A percentile compares a stretch with the other conserved stretches of the same genome.
phyloP scores from a whole-genome alignment of 345 rosid species.

The Kandelia obovata region DNA sequence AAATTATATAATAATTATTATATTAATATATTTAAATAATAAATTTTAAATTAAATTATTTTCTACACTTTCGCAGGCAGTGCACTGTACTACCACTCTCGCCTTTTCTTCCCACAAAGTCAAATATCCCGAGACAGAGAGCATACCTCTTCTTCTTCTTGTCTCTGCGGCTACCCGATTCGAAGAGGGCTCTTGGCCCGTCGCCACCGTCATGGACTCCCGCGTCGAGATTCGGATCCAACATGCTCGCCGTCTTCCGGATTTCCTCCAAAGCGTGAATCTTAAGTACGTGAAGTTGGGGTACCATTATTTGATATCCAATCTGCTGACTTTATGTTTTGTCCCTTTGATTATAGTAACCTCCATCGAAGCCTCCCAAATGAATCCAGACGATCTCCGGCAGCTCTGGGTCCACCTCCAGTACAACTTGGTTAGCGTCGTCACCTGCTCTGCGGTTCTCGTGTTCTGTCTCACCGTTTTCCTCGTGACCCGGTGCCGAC shows the following conservation, averaged over 20 bases:
- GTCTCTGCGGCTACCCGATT: background rate
- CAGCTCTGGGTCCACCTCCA: constrained; percentile 23
- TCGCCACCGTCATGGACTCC: constrained; percentile 17
- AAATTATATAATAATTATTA: too few species aligned
- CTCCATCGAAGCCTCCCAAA: constrained; percentile 19
- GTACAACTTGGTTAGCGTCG: constrained; percentile 19
- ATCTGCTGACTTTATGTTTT: constrained; percentile 14
- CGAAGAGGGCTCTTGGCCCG: too few species aligned
- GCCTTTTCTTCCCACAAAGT: too few species aligned
- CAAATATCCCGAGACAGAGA: too few species aligned
- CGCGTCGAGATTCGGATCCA: constrained; percentile 28
- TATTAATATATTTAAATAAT: too few species aligned
- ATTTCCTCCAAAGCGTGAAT: constrained; percentile 26
- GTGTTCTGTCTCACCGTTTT: constrained; percentile 21
- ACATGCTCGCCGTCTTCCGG: constrained; percentile 19
- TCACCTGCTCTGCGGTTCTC: constrained; percentile 20
- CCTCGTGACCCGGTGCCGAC: constrained; percentile 14
- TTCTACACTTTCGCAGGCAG: too few species aligned
- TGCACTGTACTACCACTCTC: too few species aligned
- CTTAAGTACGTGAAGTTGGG: constrained; percentile 30
- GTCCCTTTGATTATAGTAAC: constrained; percentile 17
- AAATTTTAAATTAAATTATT: too few species aligned
- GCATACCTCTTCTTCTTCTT: too few species aligned
- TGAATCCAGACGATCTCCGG: constrained; percentile 16
- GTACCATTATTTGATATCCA: constrained; percentile 25